Conservation (phyloP, 768 basidiomycete genomes). For the Exsudoporus frostii region DNA sequence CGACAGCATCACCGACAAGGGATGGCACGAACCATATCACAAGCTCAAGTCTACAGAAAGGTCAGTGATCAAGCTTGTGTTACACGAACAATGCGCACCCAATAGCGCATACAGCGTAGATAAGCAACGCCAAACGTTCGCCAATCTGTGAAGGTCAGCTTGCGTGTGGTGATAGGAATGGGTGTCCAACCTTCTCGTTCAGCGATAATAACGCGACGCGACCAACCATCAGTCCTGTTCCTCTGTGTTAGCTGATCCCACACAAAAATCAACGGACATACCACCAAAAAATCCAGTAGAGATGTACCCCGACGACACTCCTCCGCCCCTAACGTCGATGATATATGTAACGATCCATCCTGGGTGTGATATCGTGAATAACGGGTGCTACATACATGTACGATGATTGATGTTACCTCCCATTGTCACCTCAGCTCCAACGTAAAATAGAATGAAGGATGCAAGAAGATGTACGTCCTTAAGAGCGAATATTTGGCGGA, state of each 20-base stretch:
- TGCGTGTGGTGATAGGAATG: not conserved
- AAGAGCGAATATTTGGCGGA: slow-evolving; percentile 44
- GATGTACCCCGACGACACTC: slow-evolving; percentile 45
- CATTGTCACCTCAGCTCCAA: slow-evolving; percentile 51
- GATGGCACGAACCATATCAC: slow-evolving; percentile 69
- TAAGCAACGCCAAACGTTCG: slow-evolving; percentile 27
- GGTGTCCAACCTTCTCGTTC: slow-evolving; percentile 22
- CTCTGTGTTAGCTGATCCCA: not conserved
- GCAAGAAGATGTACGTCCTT: slow-evolving; percentile 46
- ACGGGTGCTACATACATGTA: not conserved
- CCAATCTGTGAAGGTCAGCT: slow-evolving; percentile 25
- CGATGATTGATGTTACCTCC: slow-evolving; percentile 33
- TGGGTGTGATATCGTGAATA: slow-evolving; percentile 11
- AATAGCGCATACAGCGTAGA: slow-evolving; percentile 32
- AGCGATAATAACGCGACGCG: slow-evolving; percentile 29
- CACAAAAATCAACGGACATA: not conserved
- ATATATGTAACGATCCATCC: slow-evolving; percentile 70
- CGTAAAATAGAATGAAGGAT: slow-evolving; percentile 43
- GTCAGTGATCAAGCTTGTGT: not conserved
- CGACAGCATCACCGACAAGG: slow-evolving; percentile 60
- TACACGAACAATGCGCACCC: slow-evolving; percentile 11
- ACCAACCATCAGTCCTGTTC: slow-evolving; percentile 28
- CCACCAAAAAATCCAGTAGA: slow-evolving; percentile 39
- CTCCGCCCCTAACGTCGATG: slow-evolving; percentile 41
- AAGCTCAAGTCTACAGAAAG: slow-evolving; percentile 49